Percentiles rank a stretch among this genome's conserved stretches.
Conservation (phyloP, 257 asterid genomes). For the Cinchona pubescens region DNA sequence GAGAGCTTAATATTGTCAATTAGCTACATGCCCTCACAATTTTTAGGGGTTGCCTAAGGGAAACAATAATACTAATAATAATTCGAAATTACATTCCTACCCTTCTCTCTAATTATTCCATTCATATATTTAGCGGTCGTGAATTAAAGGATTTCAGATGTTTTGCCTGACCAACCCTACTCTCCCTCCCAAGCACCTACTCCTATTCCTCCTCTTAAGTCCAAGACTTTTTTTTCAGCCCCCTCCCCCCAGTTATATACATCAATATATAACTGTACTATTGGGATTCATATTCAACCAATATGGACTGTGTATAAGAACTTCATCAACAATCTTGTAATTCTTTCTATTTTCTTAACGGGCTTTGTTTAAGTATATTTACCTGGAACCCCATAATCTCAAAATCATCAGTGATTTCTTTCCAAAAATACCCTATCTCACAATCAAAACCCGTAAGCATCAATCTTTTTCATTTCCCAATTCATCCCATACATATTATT, state of each 20-base stretch:
- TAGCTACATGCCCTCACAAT: too few species aligned
- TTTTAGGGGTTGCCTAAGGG: too few species aligned
- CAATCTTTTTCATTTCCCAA: neutral
- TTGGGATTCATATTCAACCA: neutral
- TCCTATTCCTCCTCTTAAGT: neutral
- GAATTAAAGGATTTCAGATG: conserved; percentile 4
- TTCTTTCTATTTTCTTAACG: conserved; percentile 30
- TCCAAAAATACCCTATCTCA: neutral
- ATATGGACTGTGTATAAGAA: conserved; percentile 38
- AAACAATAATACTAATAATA: too few species aligned
- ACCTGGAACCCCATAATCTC: conserved; percentile 24
- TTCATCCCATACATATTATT: neutral
- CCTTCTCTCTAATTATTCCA: too few species aligned
- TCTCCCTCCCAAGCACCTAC: neutral
- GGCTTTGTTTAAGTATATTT: conserved; percentile 26
- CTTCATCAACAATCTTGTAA: conserved; percentile 27
- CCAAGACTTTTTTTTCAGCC: neutral
- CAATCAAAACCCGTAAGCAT: conserved; percentile 23
- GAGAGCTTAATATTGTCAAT: too few species aligned
- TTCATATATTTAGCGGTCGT: neutral
- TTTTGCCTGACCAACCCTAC: conserved; percentile 30
- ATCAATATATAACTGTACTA: neutral
- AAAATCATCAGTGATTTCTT: conserved; percentile 4
- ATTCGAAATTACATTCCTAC: too few species aligned
- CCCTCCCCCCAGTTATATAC: too few species aligned